Evolutionary conservation across 345 rosid species (phyloP), one percentile per base, ranked within the genome.

Genomic region (Sonneratia caseolaris): DNA sequence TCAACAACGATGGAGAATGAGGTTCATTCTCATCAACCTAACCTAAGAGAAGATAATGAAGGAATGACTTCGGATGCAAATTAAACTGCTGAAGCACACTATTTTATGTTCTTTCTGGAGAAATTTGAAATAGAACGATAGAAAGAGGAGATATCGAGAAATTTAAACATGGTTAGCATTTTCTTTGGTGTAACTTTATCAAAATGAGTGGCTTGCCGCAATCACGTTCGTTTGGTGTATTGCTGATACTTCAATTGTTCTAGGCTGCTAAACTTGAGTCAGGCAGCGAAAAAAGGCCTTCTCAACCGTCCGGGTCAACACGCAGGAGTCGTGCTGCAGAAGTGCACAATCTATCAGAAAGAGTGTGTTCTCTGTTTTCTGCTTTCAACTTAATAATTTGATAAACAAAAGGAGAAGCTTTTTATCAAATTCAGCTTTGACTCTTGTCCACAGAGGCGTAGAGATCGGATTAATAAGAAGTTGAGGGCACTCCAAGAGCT

Each of bases 391-490:
- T 35, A 3, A 62, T 15, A 62, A 62, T 27, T 7, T 62, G 19
- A 27, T 62, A 4, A 5, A 18, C 2, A 62, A 35, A 12, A 27
- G 4, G 12, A 1, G 37, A 14, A 64, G 51, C 15, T 37, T 70
- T 75, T 40, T 59, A 69, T 2, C 6, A 36, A 53, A 11, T 71
- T 59, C 21, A 27, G 27, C 68, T 7, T 49, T 47, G 62, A 64
- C 45, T 21, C 0, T 66, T 67, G 77, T 3, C 51, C 59, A 74
- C 82, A 93, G 98, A 86, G 88, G 81, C 84, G 98, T 37, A 82
- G 98, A 71, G 97, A 93, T 77, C 81, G 92, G 82, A 93, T 93
- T 79, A 93, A 93, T 74, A 91, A 93, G 83, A 91, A 88, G 82
- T 89, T 93, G 96, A 88, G 70, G 75, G 86, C 91, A 16, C 81